A percentile compares a stretch with the other conserved stretches of the same genome.
Evolutionary conservation across 306 rosid species (phyloP).

Genomic region (Inga oerstediana): DNA sequence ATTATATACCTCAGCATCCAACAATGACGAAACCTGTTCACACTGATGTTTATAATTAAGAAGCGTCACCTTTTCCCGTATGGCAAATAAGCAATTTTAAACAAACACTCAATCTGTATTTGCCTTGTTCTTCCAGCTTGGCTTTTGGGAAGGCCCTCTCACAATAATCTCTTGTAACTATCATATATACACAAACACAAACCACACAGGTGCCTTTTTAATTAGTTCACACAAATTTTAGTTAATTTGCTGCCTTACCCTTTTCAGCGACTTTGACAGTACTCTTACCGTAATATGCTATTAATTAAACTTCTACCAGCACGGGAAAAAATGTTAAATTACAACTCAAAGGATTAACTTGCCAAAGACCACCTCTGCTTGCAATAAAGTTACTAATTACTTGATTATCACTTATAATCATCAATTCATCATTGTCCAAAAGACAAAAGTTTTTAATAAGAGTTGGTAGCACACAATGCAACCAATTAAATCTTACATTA

Average conservation of each 20-base stretch:
- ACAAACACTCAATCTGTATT: background rate
- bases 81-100: background rate
- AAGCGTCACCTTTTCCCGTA: background rate
- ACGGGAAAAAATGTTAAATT: too few species aligned
- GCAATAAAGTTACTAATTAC: too few species aligned
- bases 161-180: background rate
- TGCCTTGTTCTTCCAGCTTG: background rate
- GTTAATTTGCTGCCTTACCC: background rate
- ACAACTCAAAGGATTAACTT: background rate
- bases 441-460: too few species aligned
- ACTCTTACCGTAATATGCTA: background rate
- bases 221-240: background rate
- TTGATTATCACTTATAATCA: too few species aligned
- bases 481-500: too few species aligned
- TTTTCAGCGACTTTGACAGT: background rate
- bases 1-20: background rate
- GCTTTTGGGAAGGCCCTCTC: background rate
- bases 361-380: too few species aligned
- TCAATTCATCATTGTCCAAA: too few species aligned
- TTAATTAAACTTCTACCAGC: background rate
- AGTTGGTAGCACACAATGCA: too few species aligned
- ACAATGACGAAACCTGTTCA: background rate
- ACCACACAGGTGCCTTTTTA: background rate
- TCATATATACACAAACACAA: background rate
- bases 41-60: background rate